A percentile compares a stretch with the other conserved stretches of the same genome.
phyloP scores from a whole-genome alignment of 352 stramenopile species.

The Globisporangium orthogonon region DNA sequence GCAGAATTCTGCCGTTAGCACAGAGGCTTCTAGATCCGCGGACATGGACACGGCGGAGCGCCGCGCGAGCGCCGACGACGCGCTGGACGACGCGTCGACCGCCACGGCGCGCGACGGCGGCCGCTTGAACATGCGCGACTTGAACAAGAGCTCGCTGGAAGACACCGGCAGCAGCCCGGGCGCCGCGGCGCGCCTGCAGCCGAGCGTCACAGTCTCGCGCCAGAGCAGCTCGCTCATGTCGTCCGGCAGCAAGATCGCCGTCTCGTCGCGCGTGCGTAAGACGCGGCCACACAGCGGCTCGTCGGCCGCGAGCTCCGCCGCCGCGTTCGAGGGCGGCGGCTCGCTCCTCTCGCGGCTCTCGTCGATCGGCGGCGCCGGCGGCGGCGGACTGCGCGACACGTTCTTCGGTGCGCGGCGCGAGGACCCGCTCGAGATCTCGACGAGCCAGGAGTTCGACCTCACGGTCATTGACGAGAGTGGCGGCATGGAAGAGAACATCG shows the following conservation, averaged over 20 bases:
- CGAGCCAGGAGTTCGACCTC: conserved; percentile 65
- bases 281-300: conserved; percentile 28
- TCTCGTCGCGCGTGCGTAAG: conserved; percentile 20
- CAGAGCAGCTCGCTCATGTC: conserved; percentile 11
- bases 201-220: conserved; percentile 9
- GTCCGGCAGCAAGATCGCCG: neutral
- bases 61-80: neutral
- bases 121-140: conserved; percentile 5
- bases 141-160: neutral
- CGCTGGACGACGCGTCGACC: neutral
- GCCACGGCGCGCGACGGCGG: neutral
- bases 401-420: conserved; percentile 41
- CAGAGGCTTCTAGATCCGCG: too few species aligned
- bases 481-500: conserved; percentile 46
- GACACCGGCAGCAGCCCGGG: neutral
- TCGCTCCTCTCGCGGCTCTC: conserved; percentile 37
- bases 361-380: conserved; percentile 16
- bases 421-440: conserved; percentile 58
- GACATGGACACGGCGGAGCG: neutral
- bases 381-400: conserved; percentile 39
- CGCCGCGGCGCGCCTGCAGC: neutral
- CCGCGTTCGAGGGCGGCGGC: conserved; percentile 26
- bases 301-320: conserved; percentile 17
- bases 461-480: conserved; percentile 73
- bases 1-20: neutral